A percentile compares a stretch with the other conserved stretches of the same genome.
Conservation (phyloP, 331 rosid species). For the Spiraea crenata region DNA sequence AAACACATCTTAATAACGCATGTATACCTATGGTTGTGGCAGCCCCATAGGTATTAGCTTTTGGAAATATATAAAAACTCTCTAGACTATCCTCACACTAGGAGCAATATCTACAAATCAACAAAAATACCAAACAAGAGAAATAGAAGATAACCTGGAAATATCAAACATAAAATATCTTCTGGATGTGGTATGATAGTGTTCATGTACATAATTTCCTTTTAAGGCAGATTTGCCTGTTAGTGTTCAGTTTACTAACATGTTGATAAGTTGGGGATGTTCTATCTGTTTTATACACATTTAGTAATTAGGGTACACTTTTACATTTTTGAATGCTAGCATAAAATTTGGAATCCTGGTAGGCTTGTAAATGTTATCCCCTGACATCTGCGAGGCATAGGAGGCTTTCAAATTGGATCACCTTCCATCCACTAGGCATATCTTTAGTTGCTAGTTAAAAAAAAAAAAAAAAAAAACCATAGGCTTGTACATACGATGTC, state of each 20-base stretch:
- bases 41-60: no score
- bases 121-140: background rate
- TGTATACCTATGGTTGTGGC: background rate
- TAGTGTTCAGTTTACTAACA: slow-evolving; percentile 15
- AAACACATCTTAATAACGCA: background rate
- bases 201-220: slow-evolving; percentile 36
- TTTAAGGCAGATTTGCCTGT: slow-evolving; percentile 25
- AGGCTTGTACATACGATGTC: background rate
- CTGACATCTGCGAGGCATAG: background rate
- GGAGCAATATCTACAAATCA: background rate
- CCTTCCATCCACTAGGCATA: background rate
- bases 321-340: background rate
- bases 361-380: no score
- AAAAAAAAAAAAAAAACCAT: no score
- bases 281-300: slow-evolving; percentile 8
- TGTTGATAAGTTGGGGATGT: slow-evolving; percentile 19
- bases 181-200: slow-evolving; percentile 59
- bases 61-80: background rate
- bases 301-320: background rate
- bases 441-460: background rate
- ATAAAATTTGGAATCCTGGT: background rate
- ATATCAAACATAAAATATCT: background rate
- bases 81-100: no score
- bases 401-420: background rate
- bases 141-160: background rate